Evolutionary conservation across 495 filamentous ascomycete species (phyloP), one percentile per base, ranked within the genome.

Genomic region (Penicillium subrubescens): DNA sequence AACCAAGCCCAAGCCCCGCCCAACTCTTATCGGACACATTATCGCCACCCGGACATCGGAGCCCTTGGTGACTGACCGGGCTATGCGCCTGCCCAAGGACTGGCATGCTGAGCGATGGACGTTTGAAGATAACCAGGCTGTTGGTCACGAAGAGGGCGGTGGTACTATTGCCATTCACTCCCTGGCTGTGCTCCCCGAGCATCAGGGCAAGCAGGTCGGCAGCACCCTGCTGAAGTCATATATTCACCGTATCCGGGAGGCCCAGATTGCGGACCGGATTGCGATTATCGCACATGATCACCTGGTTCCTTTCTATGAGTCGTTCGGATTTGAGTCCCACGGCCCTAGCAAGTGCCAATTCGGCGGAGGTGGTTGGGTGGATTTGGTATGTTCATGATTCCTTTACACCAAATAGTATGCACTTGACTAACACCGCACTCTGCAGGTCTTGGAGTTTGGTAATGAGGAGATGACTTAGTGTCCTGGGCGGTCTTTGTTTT

Each of bases 151-250:
- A 57, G 90, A 93, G 61, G 71, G 73, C 3, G 93, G 93, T 35
- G 68, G 86, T 39, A 95, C 92, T 3, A 79, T 98, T 58, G 90
- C 86, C 21, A 73, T 97, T 39, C 94, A 97, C 72, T 94, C 91
- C 0, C 79, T 97, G 1, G 91, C 90, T 17, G 89, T 97, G 25
- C 79, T 89, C 37, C 92, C 90, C 0, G 82, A 87, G 62, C 87
- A 92, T 46, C 94, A 96, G 62, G 79, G 86, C 39, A 85, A 86
- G 59, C 89, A 90, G 11, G 76, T 97, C 8, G 94, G 90, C n/a
- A 87, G 84, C 68, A 88, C 88, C 25, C 77, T 97, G 53, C 77
- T 97, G 73, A 88, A 86, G 78, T 82, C 89, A 3, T 97, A 91
- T 68, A 82, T 93, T 51, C 88, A 93, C 64, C 84, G 89, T 35